phyloP scores from a whole-genome alignment of 257 asterid species.

The Nicotiana otophora region DNA sequence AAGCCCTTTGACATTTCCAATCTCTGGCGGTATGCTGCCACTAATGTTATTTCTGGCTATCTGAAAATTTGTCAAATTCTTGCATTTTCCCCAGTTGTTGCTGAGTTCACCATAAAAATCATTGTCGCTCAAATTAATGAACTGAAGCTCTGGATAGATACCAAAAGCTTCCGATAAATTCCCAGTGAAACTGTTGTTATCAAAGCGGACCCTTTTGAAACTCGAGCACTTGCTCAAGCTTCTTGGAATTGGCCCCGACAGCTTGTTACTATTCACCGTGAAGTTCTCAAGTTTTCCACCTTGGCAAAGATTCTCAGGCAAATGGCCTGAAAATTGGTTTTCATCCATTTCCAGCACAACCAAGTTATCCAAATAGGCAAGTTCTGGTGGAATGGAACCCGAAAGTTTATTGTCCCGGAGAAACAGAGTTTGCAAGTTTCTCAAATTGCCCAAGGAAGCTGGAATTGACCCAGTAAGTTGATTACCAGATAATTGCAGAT shows the following conservation, averaged over 20 bases:
- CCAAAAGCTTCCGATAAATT: slow-evolving; percentile 10
- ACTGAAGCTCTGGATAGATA: not conserved
- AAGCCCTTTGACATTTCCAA: slow-evolving; percentile 1
- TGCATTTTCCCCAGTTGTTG: not conserved
- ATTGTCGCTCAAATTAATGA: not conserved
- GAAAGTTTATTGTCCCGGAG: not conserved
- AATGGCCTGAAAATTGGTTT: slow-evolving; percentile 11
- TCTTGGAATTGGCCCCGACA: slow-evolving; percentile 13
- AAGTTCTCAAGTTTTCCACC: not conserved
- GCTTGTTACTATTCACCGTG: not conserved
- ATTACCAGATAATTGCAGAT: not conserved
- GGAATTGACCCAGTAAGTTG: slow-evolving; percentile 11
- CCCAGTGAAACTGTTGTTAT: slow-evolving; percentile 1
- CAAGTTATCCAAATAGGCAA: slow-evolving; percentile 11
- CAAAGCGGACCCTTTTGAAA: not conserved
- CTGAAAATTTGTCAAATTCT: not conserved
- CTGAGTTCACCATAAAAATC: slow-evolving; percentile 12
- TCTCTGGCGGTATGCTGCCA: slow-evolving; percentile 12
- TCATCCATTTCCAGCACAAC: not conserved
- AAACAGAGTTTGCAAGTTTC: not conserved
- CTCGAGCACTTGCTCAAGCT: slow-evolving; percentile 10
- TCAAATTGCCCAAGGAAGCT: not conserved
- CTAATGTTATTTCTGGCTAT: not conserved
- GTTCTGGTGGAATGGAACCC: slow-evolving; percentile 12
- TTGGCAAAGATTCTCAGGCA: slow-evolving; percentile 9